A percentile compares a stretch with the other conserved stretches of the same genome.
These are phyloP conservation scores for Danielia reshetovae DNA, from an alignment of 805 yeast species.

Conservation along the genomic window DNA sequence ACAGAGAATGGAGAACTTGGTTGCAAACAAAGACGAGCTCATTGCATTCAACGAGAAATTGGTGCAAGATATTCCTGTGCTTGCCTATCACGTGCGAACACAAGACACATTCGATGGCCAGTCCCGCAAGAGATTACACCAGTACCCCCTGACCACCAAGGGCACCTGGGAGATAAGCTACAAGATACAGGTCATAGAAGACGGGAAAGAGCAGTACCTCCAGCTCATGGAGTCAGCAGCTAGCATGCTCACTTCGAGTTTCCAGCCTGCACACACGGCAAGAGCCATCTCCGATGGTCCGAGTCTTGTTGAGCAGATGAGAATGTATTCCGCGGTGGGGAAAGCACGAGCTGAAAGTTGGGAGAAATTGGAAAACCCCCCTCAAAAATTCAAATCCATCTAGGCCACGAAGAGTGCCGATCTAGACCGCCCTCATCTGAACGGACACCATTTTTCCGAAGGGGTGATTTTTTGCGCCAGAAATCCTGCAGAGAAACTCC, in stretches of 20 bases:
- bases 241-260: conserved; percentile 8
- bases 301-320: conserved; percentile 11
- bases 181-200: conserved; percentile 1
- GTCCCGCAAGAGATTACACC: conserved; percentile 10
- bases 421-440: no score
- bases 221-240: conserved; percentile 9
- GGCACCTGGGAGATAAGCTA: background rate
- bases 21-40: conserved; percentile 22
- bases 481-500: no score
- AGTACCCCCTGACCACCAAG: conserved; percentile 21
- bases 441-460: no score
- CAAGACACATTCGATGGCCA: conserved; percentile 17
- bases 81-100: conserved; percentile 21
- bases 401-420: no score
- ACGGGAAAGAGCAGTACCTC: conserved; percentile 10
- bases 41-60: conserved; percentile 21
- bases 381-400: conserved; percentile 5
- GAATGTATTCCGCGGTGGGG: conserved; percentile 26
- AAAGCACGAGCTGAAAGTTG: conserved; percentile 22
- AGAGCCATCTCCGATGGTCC: background rate
- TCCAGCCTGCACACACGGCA: background rate
- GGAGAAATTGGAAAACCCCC: conserved; percentile 21
- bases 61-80: conserved; percentile 15
- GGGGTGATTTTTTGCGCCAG: no score
- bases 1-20: conserved; percentile 21